phyloP scores from a whole-genome alignment of 164 flowering plant genomes.

The Euptelea pleiosperma region DNA sequence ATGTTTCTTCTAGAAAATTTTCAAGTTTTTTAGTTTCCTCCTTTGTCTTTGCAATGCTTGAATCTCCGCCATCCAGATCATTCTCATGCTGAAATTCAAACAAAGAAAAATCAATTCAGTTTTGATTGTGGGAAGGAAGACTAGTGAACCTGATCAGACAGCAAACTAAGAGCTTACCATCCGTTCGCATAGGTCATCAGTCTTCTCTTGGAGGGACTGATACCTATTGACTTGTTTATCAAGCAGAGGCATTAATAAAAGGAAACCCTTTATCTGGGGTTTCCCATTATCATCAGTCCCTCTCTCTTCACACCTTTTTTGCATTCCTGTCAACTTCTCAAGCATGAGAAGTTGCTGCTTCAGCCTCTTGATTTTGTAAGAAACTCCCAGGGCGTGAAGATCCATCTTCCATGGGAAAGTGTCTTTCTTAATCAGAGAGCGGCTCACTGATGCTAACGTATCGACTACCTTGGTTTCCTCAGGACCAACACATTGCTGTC shows the following conservation, averaged over 20 bases:
- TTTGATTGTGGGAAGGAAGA: not conserved
- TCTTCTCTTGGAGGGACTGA: conserved; percentile 74
- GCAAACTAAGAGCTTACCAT: conserved; percentile 51
- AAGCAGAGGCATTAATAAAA: conserved; percentile 46
- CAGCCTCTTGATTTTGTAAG: conserved; percentile 86
- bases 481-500: conserved; percentile 15
- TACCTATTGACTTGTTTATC: conserved; percentile 77
- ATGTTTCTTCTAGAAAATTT: conserved; percentile 75
- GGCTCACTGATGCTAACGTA: conserved; percentile 22
- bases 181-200: conserved; percentile 70
- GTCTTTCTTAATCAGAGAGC: conserved; percentile 24
- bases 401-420: conserved; percentile 61
- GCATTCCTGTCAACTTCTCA: conserved; percentile 62
- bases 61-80: conserved; percentile 25
- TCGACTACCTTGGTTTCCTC: conserved; percentile 21
- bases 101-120: not conserved
- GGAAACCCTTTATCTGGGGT: conserved; percentile 35
- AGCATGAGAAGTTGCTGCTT: conserved; percentile 82
- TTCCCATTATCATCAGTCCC: conserved; percentile 24
- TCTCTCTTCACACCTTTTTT: conserved; percentile 34
- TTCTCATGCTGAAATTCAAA: conserved; percentile 47
- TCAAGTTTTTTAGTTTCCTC: conserved; percentile 49
- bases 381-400: conserved; percentile 81
- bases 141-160: not conserved
- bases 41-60: conserved; percentile 29